These are phyloP conservation scores for Triticum timopheevii DNA, from an alignment of 176 grass and related monocot species.

Conservation along the genomic window DNA sequence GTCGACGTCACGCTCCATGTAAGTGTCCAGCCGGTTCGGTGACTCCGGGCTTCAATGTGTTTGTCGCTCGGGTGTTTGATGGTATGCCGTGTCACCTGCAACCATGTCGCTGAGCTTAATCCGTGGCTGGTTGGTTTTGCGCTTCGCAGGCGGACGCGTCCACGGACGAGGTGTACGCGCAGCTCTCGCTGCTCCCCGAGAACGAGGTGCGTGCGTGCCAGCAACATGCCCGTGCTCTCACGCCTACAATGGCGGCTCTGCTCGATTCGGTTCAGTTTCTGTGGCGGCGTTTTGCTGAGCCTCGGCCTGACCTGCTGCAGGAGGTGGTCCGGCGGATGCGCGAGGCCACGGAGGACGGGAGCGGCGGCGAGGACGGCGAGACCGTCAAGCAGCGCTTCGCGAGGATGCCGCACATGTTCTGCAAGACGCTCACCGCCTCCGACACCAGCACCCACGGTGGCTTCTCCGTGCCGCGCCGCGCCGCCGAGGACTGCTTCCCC, in stretches of 20 bases:
- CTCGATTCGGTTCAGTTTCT: not conserved
- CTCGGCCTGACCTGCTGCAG: constrained; percentile 4
- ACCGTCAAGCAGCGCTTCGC: constrained; percentile 42
- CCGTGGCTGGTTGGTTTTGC: not conserved
- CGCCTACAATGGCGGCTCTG: not conserved
- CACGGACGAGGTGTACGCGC: constrained; percentile 88
- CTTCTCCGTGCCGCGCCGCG: constrained; percentile 95
- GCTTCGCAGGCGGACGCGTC: constrained; percentile 65
- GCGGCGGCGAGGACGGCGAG: constrained; percentile 48
- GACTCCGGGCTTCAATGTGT: constrained; percentile 6
- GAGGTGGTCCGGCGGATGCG: constrained; percentile 32
- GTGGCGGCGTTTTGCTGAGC: not conserved
- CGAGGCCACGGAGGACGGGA: constrained; percentile 43
- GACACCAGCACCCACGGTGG: constrained; percentile 98
- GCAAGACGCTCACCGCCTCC: constrained; percentile 95
- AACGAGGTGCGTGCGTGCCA: constrained; percentile 46
- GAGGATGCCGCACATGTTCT: constrained; percentile 96
- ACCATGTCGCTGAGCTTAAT: not conserved
- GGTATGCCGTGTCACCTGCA: not conserved
- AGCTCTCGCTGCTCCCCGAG: constrained; percentile 70
- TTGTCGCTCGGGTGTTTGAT: not conserved
- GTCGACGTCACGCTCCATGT: constrained; percentile 84
- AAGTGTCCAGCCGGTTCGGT: constrained; percentile 3
- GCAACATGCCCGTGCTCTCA: not conserved
- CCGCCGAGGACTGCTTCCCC: constrained; percentile 98